Conservation (phyloP, 331 rosid genomes). For the Malus hybrid region DNA sequence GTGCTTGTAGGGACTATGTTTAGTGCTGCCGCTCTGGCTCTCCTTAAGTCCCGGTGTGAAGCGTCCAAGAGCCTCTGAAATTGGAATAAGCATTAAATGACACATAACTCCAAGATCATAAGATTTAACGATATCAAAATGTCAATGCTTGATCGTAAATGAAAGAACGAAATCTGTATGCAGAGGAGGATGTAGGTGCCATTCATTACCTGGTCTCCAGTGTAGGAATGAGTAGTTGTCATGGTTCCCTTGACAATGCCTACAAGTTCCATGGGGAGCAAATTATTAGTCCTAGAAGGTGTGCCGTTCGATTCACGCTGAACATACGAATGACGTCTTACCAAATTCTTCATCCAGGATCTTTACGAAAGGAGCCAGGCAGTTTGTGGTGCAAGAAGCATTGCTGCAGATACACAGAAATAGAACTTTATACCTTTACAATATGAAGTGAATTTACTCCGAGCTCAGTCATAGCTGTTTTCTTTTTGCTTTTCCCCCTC, state of each 20-base stretch:
- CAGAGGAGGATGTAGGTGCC: neutral
- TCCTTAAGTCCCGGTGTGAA: slow-evolving; percentile 91
- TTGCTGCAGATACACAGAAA: slow-evolving; percentile 44
- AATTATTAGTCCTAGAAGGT: neutral
- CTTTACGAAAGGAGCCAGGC: slow-evolving; percentile 97
- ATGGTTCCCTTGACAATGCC: slow-evolving; percentile 98
- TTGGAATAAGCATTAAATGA: neutral
- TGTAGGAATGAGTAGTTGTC: slow-evolving; percentile 99
- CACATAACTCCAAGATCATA: neutral
- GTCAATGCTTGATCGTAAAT: neutral
- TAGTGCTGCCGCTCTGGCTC: slow-evolving; percentile 96
- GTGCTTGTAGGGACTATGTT: slow-evolving; percentile 99
- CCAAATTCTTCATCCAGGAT: slow-evolving; percentile 88
- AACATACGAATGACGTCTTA: slow-evolving; percentile 25
- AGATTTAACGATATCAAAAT: neutral
- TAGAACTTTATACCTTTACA: neutral
- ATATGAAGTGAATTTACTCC: neutral
- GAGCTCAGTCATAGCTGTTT: neutral
- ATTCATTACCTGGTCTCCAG: slow-evolving; percentile 82
- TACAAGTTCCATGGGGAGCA: slow-evolving; percentile 24
- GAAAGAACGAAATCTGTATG: neutral
- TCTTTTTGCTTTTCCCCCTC: neutral
- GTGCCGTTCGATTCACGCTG: neutral
- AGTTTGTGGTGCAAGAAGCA: slow-evolving; percentile 97
- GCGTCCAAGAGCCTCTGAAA: slow-evolving; percentile 94